These are phyloP conservation scores for Podospora pseudocomata DNA, from an alignment of 495 filamentous ascomycete species.

Conservation along the genomic window DNA sequence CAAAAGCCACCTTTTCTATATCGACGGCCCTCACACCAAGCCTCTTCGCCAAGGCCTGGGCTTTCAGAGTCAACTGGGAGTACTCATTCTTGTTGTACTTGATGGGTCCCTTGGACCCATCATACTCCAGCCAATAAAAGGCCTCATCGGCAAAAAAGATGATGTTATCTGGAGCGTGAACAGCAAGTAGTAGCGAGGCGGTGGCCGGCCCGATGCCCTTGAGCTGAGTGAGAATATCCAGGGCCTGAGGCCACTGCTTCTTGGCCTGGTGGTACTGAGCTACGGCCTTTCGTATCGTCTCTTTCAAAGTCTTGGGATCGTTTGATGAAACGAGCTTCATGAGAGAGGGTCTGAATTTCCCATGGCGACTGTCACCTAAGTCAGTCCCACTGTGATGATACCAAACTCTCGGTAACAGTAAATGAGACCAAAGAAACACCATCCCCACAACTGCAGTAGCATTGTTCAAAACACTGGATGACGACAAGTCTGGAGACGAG, in stretches of 20 bases:
- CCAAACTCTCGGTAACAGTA: not conserved
- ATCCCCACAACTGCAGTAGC: not conserved
- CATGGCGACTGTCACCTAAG: conserved; percentile 52
- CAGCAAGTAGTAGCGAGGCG: conserved; percentile 64
- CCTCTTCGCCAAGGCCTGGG: conserved; percentile 42
- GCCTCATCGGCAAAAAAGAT: conserved; percentile 78
- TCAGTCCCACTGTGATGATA: not conserved
- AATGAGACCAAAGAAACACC: not conserved
- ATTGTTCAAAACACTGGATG: not conserved
- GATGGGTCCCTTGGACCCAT: conserved; percentile 44
- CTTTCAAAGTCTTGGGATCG: conserved; percentile 35
- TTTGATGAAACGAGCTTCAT: conserved; percentile 64
- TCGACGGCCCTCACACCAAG: conserved; percentile 55
- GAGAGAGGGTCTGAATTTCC: conserved; percentile 64
- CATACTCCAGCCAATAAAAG: conserved; percentile 60
- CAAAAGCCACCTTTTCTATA: conserved; percentile 67
- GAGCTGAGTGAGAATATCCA: conserved; percentile 48
- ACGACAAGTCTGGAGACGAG: not conserved
- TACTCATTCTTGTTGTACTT: conserved; percentile 69
- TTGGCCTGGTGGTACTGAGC: conserved; percentile 40
- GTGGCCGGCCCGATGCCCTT: conserved; percentile 71
- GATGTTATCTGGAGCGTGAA: conserved; percentile 52
- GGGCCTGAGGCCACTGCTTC: conserved; percentile 45
- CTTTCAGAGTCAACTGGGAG: conserved; percentile 45
- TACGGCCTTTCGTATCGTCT: conserved; percentile 50